A percentile compares a stretch with the other conserved stretches of the same genome.
These are phyloP conservation scores for Acanthamoeba castellanii DNA, from an alignment of 208 protist species.

Conservation along the genomic window DNA sequence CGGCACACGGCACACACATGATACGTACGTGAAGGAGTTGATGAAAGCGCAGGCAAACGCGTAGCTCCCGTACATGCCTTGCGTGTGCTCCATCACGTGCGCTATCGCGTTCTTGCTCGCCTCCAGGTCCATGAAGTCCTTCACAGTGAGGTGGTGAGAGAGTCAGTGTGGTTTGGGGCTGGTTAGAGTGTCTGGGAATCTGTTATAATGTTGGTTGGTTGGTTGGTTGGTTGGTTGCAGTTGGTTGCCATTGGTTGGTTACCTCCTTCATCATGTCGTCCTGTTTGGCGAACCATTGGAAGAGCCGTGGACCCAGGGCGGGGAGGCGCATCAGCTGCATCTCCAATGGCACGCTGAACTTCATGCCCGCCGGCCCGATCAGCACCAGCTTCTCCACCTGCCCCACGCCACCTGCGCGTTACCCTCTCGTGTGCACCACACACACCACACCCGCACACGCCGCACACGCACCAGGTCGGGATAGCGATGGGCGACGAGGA, in stretches of 20 bases:
- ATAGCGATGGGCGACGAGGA: neutral
- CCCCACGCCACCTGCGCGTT: neutral
- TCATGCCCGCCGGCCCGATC: slow-evolving; percentile 29
- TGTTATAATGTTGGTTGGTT: neutral
- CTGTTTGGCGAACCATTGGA: slow-evolving; percentile 44
- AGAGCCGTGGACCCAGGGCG: neutral
- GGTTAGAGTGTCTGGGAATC: no score
- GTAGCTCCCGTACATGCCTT: neutral
- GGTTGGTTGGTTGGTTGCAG: neutral
- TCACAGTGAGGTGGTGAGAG: neutral
- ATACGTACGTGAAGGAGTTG: slow-evolving; percentile 13
- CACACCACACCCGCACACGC: neutral
- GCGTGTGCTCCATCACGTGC: slow-evolving; percentile 9
- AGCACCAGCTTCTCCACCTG: slow-evolving; percentile 19
- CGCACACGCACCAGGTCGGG: neutral
- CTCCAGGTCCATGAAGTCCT: slow-evolving; percentile 30
- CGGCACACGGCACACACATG: no score
- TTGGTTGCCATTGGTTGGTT: neutral
- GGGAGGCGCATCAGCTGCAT: slow-evolving; percentile 43
- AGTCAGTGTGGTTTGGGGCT: no score
- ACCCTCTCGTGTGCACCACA: neutral
- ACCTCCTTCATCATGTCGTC: slow-evolving; percentile 59
- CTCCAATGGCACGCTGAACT: neutral
- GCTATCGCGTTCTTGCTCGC: neutral
- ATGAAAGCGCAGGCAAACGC: neutral